Evolutionary conservation across 495 filamentous ascomycete genomes (phyloP), one percentile per base, ranked within the genome.

Genomic region (Xylaria scruposa): DNA sequence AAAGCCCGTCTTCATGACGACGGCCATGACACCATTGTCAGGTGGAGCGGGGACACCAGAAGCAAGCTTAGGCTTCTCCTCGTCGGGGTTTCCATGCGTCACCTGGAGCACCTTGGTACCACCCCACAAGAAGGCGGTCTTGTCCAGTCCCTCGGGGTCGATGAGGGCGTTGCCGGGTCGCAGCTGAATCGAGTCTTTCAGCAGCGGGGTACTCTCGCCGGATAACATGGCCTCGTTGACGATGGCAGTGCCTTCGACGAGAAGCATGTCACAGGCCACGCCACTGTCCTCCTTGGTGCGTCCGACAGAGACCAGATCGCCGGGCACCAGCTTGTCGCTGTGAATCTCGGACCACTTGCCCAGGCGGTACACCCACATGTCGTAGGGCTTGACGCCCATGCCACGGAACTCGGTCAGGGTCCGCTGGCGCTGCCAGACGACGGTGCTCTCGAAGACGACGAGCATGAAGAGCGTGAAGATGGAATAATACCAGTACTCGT

Each of bases 401-500:
- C 95, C 94, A 60, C 96, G 94, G 84, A 99, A 99, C 80, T 99
- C 96, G 76, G 87, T 95, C 73, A 99, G 80, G n/a, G 96, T 98
- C 70, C 95, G 88, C 86, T 99, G 96, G 70, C 96, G 90, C 84
- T 99, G 96, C 96, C 96, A 99, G 13, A 99, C 96, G 21, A 99
- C 96, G 9, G 96, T 99, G 81, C 95, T 97, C 85, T 99, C 96
- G 78, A 99, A 99, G 58, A 89, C 91, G 72, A 98, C 91, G 44
- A 99, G 90, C 96, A 98, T 98, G 84, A 98, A 95, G 26, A 98
- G 90, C 2, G 96, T 98, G 78, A 99, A 99, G 15, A 99, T 87
- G 71, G 96, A 99, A 81, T 98, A 99, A 84, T 99, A 99, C 96
- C 96, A 99, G 83, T 98, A 98, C 83, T 99, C 96, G 81, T 99